Conservation (phyloP, 352 stramenopile genomes). For the Phytophthora constricta region DNA sequence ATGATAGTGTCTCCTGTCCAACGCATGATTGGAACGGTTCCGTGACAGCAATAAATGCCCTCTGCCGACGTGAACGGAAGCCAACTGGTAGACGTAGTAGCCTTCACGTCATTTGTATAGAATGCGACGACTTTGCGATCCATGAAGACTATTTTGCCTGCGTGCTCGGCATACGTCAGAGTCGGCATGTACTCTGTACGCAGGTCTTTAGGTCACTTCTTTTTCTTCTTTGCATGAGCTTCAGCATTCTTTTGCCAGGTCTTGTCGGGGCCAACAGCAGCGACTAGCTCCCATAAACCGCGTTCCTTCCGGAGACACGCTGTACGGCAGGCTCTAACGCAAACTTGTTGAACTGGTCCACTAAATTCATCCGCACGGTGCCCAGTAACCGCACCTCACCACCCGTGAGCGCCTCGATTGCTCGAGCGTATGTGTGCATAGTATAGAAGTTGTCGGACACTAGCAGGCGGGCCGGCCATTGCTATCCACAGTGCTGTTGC, state of each 20-base stretch:
- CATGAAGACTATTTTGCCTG: constrained; percentile 11
- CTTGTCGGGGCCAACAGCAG: neutral
- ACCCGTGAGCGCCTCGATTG: constrained; percentile 4
- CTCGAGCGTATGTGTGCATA: neutral
- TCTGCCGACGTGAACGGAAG: constrained; percentile 1
- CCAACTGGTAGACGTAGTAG: neutral
- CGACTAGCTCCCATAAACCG: constrained; percentile 1
- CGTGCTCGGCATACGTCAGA: constrained; percentile 4
- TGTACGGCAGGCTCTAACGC: constrained; percentile 1
- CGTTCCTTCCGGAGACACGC: neutral
- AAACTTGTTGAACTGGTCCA: constrained; percentile 3
- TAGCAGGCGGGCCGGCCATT: constrained; percentile 13
- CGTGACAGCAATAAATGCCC: constrained; percentile 4
- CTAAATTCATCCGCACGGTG: constrained; percentile 6
- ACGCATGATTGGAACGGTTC: constrained; percentile 5
- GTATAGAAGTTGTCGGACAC: constrained; percentile 10
- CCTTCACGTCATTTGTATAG: constrained; percentile 16
- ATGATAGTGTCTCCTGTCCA: constrained; percentile 15
- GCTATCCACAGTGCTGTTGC: constrained; percentile 15
- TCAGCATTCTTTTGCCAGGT: constrained; percentile 3
- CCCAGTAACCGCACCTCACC: constrained; percentile 1
- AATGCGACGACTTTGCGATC: neutral
- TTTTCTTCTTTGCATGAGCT: neutral
- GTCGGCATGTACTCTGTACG: constrained; percentile 5
- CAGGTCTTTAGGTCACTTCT: neutral